Evolutionary conservation across 495 filamentous ascomycete species (phyloP), one percentile per base, ranked within the genome.

Genomic region (Cercophora newfieldiana): DNA sequence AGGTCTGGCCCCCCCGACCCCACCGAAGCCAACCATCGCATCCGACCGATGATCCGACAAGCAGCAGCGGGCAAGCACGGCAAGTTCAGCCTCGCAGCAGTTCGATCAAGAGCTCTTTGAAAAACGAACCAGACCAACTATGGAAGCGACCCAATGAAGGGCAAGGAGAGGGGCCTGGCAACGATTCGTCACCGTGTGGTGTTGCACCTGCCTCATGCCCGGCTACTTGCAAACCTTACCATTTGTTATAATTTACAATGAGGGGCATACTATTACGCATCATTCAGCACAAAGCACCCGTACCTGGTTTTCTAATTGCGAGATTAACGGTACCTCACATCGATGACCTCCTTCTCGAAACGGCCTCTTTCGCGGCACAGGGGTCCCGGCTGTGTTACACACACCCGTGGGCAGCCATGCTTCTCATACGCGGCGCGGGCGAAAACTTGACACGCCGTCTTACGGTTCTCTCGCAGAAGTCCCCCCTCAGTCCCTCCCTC

Each of bases 271-370:
- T 49, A 26, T 26, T 25, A 30, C 44, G 26, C 26, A 30, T 25
- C 25, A 53, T 47, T 53, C 57, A 22, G 57, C 30, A 25, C 6
- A 53, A 21, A 29, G 30, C 26, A 29, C 21, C 49, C 49, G 61
- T 63, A 55, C 61, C 61, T 63, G 61, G 61, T 63, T 63, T 63
- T 54, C 29, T 54, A 55, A 63, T 63, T 63, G 50, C 61, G 29
- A 63, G 18, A 54, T 63, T 55, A n/a, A 33, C 29, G 37, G 37
- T 44, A 44, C 37, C 37, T 44, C 37, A 44, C 10, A 22, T 55
- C 18, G 19, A 16, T 33, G 28, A 50, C 30, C 61, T 28, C 61
- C 61, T 63, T 63, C 61, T 63, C 61, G 50, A 63, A 63, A 31
- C 19, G 61, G 61, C 19, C 18, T 56, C 28, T 31, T 37, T 63